phyloP scores from a whole-genome alignment of 2,329 filamentous ascomycete genomes.

The Eutypella sp. region DNA sequence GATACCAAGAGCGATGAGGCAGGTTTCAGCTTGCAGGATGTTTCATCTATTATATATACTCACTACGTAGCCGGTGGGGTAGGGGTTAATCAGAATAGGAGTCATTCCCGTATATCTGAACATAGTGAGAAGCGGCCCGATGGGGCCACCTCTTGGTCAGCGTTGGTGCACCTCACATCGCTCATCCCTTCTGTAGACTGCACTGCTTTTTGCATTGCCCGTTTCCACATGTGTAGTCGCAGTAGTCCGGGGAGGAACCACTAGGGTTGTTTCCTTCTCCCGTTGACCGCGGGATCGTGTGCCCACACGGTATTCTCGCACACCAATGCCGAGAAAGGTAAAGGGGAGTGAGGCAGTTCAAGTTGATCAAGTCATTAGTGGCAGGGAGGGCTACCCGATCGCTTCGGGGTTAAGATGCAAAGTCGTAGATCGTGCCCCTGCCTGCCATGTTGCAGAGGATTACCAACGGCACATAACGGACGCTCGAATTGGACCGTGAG shows the following conservation, averaged over 20 bases:
- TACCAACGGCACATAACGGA: too few relatives aligned
- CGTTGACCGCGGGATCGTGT: too few relatives aligned
- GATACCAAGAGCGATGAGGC: constrained; percentile 9
- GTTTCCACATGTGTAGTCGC: constrained; percentile 5
- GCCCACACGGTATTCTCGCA: too few relatives aligned
- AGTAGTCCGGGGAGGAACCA: constrained; percentile 10
- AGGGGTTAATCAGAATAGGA: constrained; percentile 9
- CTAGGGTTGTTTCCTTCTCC: too few relatives aligned
- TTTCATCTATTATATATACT: constrained; percentile 19
- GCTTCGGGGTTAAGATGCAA: background rate
- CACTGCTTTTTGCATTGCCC: constrained; percentile 11
- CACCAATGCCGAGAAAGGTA: background rate
- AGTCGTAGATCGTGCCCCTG: background rate
- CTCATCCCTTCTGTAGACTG: constrained; percentile 14
- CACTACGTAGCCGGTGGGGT: constrained; percentile 3
- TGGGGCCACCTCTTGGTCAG: constrained; percentile 18
- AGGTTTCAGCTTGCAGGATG: constrained; percentile 5
- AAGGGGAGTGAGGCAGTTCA: background rate
- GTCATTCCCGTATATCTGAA: constrained; percentile 1
- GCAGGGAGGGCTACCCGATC: background rate
- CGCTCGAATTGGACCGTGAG: background rate
- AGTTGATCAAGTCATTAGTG: background rate
- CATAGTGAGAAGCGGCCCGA: constrained; percentile 17
- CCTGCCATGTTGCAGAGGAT: too few relatives aligned
- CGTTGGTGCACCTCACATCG: constrained; percentile 19